phyloP scores from a whole-genome alignment of 2,329 filamentous ascomycete species.

The Alternaria triticina region DNA sequence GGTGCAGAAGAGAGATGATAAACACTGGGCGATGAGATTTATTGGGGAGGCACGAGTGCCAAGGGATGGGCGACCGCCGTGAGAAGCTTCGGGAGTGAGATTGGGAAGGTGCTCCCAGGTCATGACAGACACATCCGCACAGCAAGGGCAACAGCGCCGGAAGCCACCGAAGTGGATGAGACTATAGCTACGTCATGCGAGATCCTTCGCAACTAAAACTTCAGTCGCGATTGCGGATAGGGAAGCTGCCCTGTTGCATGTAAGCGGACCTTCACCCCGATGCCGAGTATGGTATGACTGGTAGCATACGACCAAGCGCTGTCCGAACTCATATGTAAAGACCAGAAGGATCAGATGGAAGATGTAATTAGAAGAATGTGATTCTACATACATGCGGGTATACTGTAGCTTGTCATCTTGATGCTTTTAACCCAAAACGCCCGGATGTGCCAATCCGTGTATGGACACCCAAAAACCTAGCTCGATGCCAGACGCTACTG shows the following conservation, averaged over 20 bases:
- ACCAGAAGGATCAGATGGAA: background rate
- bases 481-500: background rate
- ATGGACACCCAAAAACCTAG: background rate
- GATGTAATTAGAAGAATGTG: background rate
- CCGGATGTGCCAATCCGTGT: background rate
- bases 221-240: background rate
- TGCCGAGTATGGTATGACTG: background rate
- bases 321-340: background rate
- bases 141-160: background rate
- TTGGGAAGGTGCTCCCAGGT: slow-evolving; percentile 19
- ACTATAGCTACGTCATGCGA: slow-evolving; percentile 7
- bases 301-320: background rate
- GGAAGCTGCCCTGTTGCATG: slow-evolving; percentile 10
- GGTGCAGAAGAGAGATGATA: slow-evolving; percentile 13
- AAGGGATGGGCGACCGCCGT: slow-evolving; percentile 19
- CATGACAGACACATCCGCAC: slow-evolving; percentile 23
- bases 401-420: slow-evolving; percentile 1
- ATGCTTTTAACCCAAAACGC: background rate
- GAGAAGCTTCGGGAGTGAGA: background rate
- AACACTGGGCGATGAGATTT: slow-evolving; percentile 7
- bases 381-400: slow-evolving; percentile 4
- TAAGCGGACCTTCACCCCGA: slow-evolving; percentile 21
- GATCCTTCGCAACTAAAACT: background rate
- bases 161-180: background rate
- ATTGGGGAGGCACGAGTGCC: slow-evolving; percentile 22